Evolutionary conservation across 176 grass and related monocot genomes (phyloP), one percentile per base, ranked within the genome.

Genomic region (Puccinellia tenuiflora): DNA sequence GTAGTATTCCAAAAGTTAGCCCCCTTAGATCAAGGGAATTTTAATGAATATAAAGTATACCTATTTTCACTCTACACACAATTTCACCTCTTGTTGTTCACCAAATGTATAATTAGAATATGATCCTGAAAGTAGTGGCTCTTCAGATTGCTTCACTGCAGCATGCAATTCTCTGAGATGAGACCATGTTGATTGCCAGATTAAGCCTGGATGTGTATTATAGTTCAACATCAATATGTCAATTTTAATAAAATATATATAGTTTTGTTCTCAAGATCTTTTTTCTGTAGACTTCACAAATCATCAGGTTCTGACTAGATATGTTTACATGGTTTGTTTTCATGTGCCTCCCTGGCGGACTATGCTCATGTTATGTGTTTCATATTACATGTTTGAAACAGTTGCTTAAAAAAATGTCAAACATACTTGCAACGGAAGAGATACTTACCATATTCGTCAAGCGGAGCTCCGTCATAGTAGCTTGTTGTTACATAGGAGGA

Each of bases 161-260:
- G 88, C 86, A 91, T 96, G 93, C 71, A 96, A 62, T 89, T 92
- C 77, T 82, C 85, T 87, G 10, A 96, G 86, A 90, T 96, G 93
- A 62, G 64, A 88, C 93, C 93, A 96, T 77, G 88, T 87, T 0
- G 93, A 88, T 90, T 87, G 83, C 93, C 93, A 96, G 76, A 96
- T 80, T 35, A 96, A 79, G n/a, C 93, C 88, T 96, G 78, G 25
- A 83, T 77, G 33, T 33, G 55, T 65, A 63, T 43, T 79, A 30
- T 37, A 71, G 21, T 83, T 29, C 22, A 37, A 69, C 28, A 46
- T 68, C 69, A 72, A 73, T 48, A 47, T 9, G 3, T 29, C 47
- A 47, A 80, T 39, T 63, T 16, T 63, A 59, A 22, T 54, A 21
- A 53, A 63, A 29, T 45, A 17, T 21, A 18, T 2, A 0, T 34